Conservation (phyloP, 129 eudicot species). For the Arctium lappa region DNA sequence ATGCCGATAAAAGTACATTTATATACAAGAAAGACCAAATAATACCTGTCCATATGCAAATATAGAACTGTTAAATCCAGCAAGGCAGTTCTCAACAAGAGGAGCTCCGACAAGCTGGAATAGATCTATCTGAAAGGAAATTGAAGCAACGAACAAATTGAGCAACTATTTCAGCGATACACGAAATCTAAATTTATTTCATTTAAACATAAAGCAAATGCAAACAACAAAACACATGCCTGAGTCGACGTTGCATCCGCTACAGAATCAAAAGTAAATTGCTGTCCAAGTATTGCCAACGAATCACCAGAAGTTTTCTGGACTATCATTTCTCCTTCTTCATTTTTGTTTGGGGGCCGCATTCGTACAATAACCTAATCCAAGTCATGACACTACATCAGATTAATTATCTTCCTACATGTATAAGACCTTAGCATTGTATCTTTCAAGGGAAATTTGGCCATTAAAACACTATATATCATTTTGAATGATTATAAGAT, state of each 20-base stretch:
- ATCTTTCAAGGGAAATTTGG: neutral
- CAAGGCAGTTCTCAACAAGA: slow-evolving; percentile 90
- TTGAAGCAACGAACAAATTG: neutral
- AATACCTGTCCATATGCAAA: slow-evolving; percentile 98
- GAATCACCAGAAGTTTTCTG: slow-evolving; percentile 68
- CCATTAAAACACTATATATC: neutral
- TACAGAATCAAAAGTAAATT: slow-evolving; percentile 78
- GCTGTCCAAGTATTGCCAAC: slow-evolving; percentile 64
- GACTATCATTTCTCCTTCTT: slow-evolving; percentile 62
- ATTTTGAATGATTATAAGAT: neutral
- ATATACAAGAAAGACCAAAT: neutral
- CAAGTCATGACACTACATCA: neutral
- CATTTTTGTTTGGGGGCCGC: slow-evolving; percentile 70
- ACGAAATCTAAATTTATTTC: neutral
- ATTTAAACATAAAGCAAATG: neutral
- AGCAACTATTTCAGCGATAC: neutral
- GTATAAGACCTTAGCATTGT: neutral
- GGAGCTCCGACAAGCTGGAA: slow-evolving; percentile 95
- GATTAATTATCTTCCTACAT: neutral
- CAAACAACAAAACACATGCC: slow-evolving; percentile 39
- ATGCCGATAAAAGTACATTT: neutral
- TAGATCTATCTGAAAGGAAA: slow-evolving; percentile 60
- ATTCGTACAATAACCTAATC: slow-evolving; percentile 80
- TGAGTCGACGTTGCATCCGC: slow-evolving; percentile 75
- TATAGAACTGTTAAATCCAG: slow-evolving; percentile 97